phyloP scores from a whole-genome alignment of 805 yeast species.

The Kodamaea sagamina region DNA sequence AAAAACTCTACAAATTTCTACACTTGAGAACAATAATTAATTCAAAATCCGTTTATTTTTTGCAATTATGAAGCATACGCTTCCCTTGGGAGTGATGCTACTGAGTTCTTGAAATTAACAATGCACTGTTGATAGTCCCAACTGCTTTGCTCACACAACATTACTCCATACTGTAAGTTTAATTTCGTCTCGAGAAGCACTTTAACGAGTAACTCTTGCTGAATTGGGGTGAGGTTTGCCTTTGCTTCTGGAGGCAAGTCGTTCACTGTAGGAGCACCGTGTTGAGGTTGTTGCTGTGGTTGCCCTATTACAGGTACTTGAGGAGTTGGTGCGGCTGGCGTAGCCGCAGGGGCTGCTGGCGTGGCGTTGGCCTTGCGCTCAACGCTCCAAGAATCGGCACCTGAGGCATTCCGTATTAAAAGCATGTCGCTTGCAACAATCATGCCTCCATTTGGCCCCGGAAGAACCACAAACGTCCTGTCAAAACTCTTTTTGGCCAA shows the following conservation, averaged over 20 bases:
- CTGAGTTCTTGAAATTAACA: slow-evolving; percentile 68
- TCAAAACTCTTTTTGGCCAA: slow-evolving; percentile 78
- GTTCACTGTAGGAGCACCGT: slow-evolving; percentile 26
- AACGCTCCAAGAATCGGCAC: slow-evolving; percentile 56
- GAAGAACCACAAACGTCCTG: slow-evolving; percentile 76
- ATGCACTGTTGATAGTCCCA: slow-evolving; percentile 78
- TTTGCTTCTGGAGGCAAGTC: slow-evolving; percentile 59
- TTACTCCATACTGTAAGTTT: slow-evolving; percentile 73
- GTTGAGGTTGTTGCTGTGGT: slow-evolving; percentile 11
- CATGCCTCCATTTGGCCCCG: slow-evolving; percentile 65
- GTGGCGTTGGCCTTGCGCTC: slow-evolving; percentile 17
- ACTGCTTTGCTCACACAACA: slow-evolving; percentile 84
- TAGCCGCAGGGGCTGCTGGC: slow-evolving; percentile 4
- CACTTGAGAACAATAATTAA: no score
- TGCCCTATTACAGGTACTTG: slow-evolving; percentile 14
- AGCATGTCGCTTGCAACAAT: slow-evolving; percentile 87
- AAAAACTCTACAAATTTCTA: no score
- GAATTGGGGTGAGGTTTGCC: slow-evolving; percentile 51
- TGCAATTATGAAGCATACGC: slow-evolving; percentile 27
- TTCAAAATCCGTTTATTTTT: background rate
- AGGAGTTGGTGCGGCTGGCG: slow-evolving; percentile 19
- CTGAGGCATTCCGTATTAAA: slow-evolving; percentile 61
- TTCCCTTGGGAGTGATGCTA: slow-evolving; percentile 48
- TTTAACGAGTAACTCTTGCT: slow-evolving; percentile 64
- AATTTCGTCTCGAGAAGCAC: slow-evolving; percentile 72